Base-by-base conservation (phyloP, 495 filamentous ascomycete genomes). In the Podospora appendiculata region DNA sequence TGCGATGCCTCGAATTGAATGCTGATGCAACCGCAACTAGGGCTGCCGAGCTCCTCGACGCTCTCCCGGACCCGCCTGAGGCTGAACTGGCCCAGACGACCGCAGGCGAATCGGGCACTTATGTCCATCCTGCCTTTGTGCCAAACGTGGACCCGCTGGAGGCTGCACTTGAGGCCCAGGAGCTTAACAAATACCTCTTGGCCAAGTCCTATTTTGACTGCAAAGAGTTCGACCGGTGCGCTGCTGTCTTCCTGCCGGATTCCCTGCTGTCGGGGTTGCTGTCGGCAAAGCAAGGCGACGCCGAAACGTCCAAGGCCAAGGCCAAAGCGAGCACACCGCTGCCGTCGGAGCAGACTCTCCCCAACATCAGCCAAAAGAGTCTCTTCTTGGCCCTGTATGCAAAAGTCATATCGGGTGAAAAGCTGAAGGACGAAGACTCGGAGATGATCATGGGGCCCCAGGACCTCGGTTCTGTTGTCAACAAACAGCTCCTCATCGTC, bases 371-470 rank as follows among this genome's bases (percentile, higher is more conserved):
- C 67, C 89, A 95, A 64, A 92, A 89, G 62, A 86, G 90, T 13
- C 63, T 95, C n/a, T 99, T 99, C 62, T 75, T 99, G 36, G 85
- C 89, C 1, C 74, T 97, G 12, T 99, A 99, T 58, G 87, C 94
- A 17, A 94, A 89, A 54, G 90, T 87, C 60, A 79, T 99, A 49
- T 84, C 92, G 1, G 94, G 94, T 3, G 94, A 97, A 72, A 99
- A 99, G 73, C 81, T 86, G 47, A 95, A 89, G 66, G 86, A 96
- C 64, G 94, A 99, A 62, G 94, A 96, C 34, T 87, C 87, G 25
- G 94, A 99, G 70, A 97, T 96, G 89, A 87, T 99, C 7, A 77
- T 99, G 65, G 94, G 94, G 0, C 94, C 94, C 0, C 80, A 89
- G 34, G 94, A 99, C 66, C 82, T 87, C 13, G 90, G 89, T 0